Evolutionary conservation across 495 filamentous ascomycete genomes (phyloP), one percentile per base, ranked within the genome.

Genomic region (Melanomma pulvis-pyrius): DNA sequence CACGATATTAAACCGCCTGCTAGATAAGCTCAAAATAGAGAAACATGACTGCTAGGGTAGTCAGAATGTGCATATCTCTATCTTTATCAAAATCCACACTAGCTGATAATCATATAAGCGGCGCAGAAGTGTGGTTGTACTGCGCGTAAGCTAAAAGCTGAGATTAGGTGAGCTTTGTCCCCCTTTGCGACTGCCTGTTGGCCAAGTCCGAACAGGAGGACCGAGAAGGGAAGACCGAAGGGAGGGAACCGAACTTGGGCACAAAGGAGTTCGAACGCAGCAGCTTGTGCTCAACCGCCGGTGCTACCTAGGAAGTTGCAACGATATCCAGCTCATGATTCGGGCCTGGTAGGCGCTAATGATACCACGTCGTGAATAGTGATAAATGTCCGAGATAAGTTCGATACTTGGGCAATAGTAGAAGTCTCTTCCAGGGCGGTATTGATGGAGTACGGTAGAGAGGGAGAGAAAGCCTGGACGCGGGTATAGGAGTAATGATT

Each of bases 1-100:
- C n/a, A 51, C 25, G 50, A 57, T 47, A 60, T 60, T 60, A 60
- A 61, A 44, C 30, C 47, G 25, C 46, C 47, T 64, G 61, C 41
- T 11, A 52, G 54, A 65, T 65, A 65, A 57, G 61, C 50, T 44
- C 2, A 24, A 57, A 56, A 64, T 64, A 64, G 61, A 56, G 48
- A 32, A 11, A 44, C 39, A 44, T 17, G 39, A 3, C 9, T n/a
- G n/a, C n/a, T n/a, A n/a, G n/a, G n/a, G n/a, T n/a, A n/a, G n/a
- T n/a, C n/a, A n/a, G n/a, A n/a, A n/a, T n/a, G 3, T 15, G 39
- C 39, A 44, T 2, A 17, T 15, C 39, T 2, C 8, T n/a, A 6
- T 44, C 39, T 44, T 15, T 44, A 44, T 44, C n/a, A 44, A 44
- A 44, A 44, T 44, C 39, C n/a, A 6, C 39, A n/a, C 39, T 15